Evolutionary conservation across 1,284 basidiomycete species (phyloP).

Genomic region (Marasmius fiardii): DNA sequence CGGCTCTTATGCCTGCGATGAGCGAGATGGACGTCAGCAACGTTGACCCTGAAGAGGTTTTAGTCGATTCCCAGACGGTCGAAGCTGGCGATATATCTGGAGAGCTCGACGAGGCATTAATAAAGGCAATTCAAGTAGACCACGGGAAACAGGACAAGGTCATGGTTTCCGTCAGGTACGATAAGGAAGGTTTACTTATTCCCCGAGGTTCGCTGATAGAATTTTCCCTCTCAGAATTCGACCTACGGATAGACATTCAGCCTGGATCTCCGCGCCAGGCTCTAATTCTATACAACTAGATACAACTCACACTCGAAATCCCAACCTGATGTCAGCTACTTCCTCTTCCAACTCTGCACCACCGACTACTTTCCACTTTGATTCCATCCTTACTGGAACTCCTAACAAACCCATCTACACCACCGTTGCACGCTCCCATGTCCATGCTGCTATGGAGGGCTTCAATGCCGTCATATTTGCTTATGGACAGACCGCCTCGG

Average conservation of each 20-base stretch:
- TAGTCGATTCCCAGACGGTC: constrained; percentile 70
- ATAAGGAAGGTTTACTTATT: constrained; percentile 2
- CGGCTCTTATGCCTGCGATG: constrained; percentile 39
- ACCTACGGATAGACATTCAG: constrained; percentile 53
- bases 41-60: constrained; percentile 70
- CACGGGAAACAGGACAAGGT: constrained; percentile 79
- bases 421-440: constrained; percentile 82
- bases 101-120: constrained; percentile 57
- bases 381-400: constrained; percentile 78
- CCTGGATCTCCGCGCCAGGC: constrained; percentile 47
- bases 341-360: constrained; percentile 2
- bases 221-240: constrained; percentile 52
- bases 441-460: constrained; percentile 92
- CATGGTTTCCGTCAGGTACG: constrained; percentile 81
- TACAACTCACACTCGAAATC: constrained; percentile 49
- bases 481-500: constrained; percentile 88
- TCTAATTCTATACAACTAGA: constrained; percentile 55
- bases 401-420: constrained; percentile 87
- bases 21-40: constrained; percentile 76
- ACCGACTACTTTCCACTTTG: constrained; percentile 52
- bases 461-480: constrained; percentile 96
- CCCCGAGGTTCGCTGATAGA: neutral
- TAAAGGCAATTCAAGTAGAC: constrained; percentile 35
- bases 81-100: constrained; percentile 65
- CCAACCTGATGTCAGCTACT: constrained; percentile 15